phyloP scores from a whole-genome alignment of 2,329 filamentous ascomycete species.

The Hortaea werneckii region DNA sequence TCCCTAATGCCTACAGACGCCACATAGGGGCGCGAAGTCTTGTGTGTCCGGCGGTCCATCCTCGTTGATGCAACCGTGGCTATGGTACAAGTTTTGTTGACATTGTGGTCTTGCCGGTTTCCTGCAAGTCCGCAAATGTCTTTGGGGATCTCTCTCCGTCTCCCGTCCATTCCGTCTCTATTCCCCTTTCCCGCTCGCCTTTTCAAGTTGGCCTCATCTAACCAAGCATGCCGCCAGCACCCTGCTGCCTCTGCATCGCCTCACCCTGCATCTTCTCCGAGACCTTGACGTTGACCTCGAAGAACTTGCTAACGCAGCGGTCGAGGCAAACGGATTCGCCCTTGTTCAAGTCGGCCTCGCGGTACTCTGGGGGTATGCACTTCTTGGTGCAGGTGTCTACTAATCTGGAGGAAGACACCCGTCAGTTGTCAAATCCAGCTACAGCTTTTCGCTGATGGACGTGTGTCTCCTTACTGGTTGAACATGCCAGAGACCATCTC shows the following conservation, averaged over 20 bases:
- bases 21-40: too few species aligned
- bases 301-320: constrained; percentile 95
- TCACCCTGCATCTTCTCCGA: constrained; percentile 93
- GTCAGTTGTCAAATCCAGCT: too few species aligned
- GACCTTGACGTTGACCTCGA: constrained; percentile 96
- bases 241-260: constrained; percentile 55
- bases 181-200: not conserved
- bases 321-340: constrained; percentile 97
- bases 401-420: constrained; percentile 34
- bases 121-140: too few species aligned
- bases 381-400: constrained; percentile 85
- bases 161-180: not conserved
- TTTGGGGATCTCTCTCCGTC: not conserved
- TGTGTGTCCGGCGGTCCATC: too few species aligned
- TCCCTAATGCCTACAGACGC: too few species aligned
- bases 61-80: too few species aligned
- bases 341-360: constrained; percentile 95
- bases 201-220: not conserved
- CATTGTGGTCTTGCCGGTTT: too few species aligned
- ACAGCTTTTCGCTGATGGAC: too few species aligned
- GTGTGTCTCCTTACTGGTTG: constrained; percentile 59
- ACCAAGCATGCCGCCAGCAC: constrained; percentile 41
- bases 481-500: constrained; percentile 98
- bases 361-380: constrained; percentile 86
- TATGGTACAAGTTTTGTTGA: too few species aligned